These are phyloP conservation scores for Saccharomycopsis vini DNA, from an alignment of 805 yeast species.

Conservation along the genomic window DNA sequence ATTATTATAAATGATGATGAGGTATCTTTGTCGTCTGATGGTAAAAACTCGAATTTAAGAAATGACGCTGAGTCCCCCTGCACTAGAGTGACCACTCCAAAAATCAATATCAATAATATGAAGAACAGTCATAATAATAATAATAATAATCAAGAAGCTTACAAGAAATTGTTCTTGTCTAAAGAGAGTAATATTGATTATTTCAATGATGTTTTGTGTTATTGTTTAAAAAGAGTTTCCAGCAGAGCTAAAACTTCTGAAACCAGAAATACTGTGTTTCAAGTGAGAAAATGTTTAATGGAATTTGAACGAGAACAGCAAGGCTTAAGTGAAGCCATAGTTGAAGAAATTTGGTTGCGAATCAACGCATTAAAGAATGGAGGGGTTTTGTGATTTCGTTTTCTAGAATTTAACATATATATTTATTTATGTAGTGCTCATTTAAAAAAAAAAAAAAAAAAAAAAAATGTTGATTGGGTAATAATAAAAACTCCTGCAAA, in stretches of 20 bases:
- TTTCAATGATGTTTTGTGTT: constrained; percentile 33
- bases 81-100: constrained; percentile 19
- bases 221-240: constrained; percentile 39
- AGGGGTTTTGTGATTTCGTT: constrained; percentile 5
- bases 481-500: too few species aligned
- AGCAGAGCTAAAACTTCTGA: constrained; percentile 42
- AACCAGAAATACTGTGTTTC: constrained; percentile 38
- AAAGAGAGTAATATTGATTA: constrained; percentile 27
- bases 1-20: not conserved
- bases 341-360: constrained; percentile 46
- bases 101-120: too few species aligned
- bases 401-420: not conserved
- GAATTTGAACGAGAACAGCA: constrained; percentile 44
- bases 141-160: not conserved
- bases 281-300: constrained; percentile 33
- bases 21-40: not conserved
- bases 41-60: not conserved
- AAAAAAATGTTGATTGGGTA: too few species aligned
- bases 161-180: constrained; percentile 15
- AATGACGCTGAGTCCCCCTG: constrained; percentile 1
- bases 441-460: too few species aligned
- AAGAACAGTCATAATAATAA: too few species aligned
- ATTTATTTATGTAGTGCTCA: not conserved
- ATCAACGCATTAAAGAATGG: constrained; percentile 3
- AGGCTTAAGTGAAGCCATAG: constrained; percentile 57